Evolutionary conservation across 1,284 basidiomycete species (phyloP), one percentile per base, ranked within the genome.

Genomic region (Lignosus rhinocerotis): DNA sequence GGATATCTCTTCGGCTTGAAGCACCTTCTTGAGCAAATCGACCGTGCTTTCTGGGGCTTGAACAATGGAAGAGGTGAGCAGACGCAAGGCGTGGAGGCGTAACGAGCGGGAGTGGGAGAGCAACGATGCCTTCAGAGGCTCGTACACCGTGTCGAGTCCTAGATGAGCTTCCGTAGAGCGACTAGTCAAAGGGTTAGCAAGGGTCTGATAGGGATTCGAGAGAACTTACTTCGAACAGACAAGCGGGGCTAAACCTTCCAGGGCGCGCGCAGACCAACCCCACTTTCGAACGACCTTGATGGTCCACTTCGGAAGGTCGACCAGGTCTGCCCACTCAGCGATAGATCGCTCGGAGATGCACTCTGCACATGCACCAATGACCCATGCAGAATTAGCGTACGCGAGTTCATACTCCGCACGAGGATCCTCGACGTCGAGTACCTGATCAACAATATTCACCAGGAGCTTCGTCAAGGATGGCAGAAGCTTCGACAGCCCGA

Each of bases 1-100:
- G 0, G 88, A 75, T 0, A 90, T 83, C 57, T 89, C 82, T 69
- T 96, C 93, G 1, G 88, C 87, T 51, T 86, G 82, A 6, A 92
- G 69, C 68, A 88, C 89, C 19, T 82, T 80, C 59, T 83, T 80
- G 55, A 92, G 71, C 0, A 88, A 78, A 33, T 87, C 85, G 30
- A 81, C 77, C 19, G 85, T 78, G 30, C 75, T 77, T 1, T 75
- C 65, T 3, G 76, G 67, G 0, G 73, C 67, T 19, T 74, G 64
- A 3, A 86, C 72, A 7, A 82, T 64, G 4, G 75, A 73, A 0
- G 80, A 81, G 6, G 75, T 71, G 9, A 92, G 77, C 1, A 92
- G 72, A 17, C 81, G 78, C 3, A 92, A 75, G 0, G 78, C 75
- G 34, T 76, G 75, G 2, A 88, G 74, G 17, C 90, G 82, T 12